Evolutionary conservation across 805 yeast species (phyloP).

Genomic region (Zygosaccharomyces lentus): DNA sequence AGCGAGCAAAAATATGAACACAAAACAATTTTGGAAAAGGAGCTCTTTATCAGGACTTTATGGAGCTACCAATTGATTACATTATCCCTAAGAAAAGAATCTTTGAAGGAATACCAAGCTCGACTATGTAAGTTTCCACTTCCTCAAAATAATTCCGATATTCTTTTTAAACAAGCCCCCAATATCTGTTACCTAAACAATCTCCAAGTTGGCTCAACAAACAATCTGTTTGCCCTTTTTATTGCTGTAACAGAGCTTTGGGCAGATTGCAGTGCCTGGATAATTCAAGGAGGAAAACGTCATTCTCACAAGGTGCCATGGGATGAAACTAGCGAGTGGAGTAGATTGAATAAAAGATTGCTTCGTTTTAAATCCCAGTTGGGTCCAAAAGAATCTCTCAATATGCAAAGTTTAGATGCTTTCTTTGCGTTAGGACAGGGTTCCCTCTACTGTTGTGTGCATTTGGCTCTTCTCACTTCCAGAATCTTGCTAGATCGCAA

Average conservation of each 20-base stretch:
- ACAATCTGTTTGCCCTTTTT: not conserved
- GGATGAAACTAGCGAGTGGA: conserved; percentile 2
- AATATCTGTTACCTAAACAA: not conserved
- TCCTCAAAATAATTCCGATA: conserved; percentile 2
- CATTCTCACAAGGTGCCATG: conserved; percentile 1
- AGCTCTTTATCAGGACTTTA: conserved; percentile 1
- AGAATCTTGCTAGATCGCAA: conserved; percentile 4
- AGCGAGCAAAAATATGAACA: not conserved
- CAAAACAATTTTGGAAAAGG: not conserved
- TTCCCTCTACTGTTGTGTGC: conserved; percentile 1
- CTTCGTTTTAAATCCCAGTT: not conserved
- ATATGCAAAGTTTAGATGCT: conserved; percentile 3
- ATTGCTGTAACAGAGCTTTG: conserved; percentile 5
- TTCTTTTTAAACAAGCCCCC: not conserved
- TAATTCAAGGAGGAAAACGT: conserved; percentile 6
- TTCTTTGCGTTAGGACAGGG: conserved; percentile 5
- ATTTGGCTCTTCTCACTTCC: conserved; percentile 2
- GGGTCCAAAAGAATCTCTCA: conserved; percentile 5
- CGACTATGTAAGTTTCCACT: conserved; percentile 3
- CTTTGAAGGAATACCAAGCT: conserved; percentile 1
- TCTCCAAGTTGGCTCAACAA: not conserved
- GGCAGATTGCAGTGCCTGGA: conserved; percentile 8
- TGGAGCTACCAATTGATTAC: conserved; percentile 6
- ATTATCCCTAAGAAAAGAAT: conserved; percentile 1
- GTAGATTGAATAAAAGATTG: not conserved